A percentile compares a stretch with the other conserved stretches of the same genome.
phyloP scores from a whole-genome alignment of 257 asterid genomes.

The Solanum chiquidenum region DNA sequence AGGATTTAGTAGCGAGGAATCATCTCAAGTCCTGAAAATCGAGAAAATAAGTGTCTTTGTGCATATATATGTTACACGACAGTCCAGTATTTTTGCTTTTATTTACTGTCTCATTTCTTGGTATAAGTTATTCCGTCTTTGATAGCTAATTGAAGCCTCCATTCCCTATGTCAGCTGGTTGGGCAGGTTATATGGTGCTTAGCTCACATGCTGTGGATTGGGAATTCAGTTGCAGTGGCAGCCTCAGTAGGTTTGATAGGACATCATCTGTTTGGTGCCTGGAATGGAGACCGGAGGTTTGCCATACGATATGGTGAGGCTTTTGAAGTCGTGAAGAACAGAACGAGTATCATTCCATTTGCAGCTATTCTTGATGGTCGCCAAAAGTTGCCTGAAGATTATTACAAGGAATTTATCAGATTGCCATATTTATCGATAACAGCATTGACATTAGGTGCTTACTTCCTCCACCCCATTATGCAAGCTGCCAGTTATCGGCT shows the following conservation, averaged over 20 bases:
- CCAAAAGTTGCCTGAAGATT: conserved; percentile 75
- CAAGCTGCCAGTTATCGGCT: conserved; percentile 80
- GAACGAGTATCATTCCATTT: conserved; percentile 86
- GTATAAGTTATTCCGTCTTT: neutral
- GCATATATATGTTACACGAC: neutral
- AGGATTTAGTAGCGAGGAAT: neutral
- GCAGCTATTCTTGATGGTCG: conserved; percentile 91
- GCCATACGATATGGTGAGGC: conserved; percentile 73
- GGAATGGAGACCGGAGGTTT: conserved; percentile 95
- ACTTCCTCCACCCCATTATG: conserved; percentile 89
- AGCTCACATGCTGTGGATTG: conserved; percentile 93
- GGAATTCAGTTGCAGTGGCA: conserved; percentile 81
- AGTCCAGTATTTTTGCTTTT: neutral
- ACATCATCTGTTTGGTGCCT: conserved; percentile 88
- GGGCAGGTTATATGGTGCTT: conserved; percentile 97
- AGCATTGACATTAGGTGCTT: conserved; percentile 61
- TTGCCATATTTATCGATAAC: conserved; percentile 74
- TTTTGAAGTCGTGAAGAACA: conserved; percentile 58
- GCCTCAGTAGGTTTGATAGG: conserved; percentile 86
- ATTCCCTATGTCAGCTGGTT: conserved; percentile 42
- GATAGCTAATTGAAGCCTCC: neutral
- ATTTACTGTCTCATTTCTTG: neutral
- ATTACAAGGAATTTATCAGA: conserved; percentile 72
- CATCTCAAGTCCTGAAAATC: neutral
- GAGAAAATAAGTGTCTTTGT: neutral